Percentiles rank a stretch among this genome's conserved stretches.
These are phyloP conservation scores for Dipodascus geniculatus DNA, from an alignment of 805 yeast species.

Conservation along the genomic window DNA sequence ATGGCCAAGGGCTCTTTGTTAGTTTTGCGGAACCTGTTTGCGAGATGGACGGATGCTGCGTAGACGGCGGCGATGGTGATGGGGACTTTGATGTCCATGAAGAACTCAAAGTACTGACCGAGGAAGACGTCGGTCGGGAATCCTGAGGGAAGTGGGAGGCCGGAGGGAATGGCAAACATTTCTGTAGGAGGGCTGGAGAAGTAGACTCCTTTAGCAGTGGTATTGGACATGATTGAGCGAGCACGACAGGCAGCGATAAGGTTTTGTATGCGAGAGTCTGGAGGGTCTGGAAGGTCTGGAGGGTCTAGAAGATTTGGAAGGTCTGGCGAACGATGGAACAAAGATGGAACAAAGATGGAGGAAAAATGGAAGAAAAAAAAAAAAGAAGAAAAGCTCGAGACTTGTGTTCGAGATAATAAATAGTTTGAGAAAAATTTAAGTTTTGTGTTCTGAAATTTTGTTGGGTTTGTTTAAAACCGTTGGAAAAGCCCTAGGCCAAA, in stretches of 20 bases:
- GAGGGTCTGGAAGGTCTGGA: too few species aligned
- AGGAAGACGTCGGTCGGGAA: not conserved
- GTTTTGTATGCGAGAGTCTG: not conserved
- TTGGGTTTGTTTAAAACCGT: not conserved
- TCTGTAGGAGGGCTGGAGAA: constrained; percentile 10
- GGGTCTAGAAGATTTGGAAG: too few species aligned
- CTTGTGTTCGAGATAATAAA: not conserved
- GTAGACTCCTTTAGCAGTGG: not conserved
- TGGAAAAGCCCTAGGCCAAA: not conserved
- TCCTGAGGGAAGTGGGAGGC: constrained; percentile 10
- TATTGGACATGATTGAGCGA: not conserved
- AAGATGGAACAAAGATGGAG: not conserved
- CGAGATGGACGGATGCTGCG: constrained; percentile 43
- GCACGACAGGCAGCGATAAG: not conserved
- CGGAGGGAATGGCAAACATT: constrained; percentile 13
- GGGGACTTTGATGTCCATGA: constrained; percentile 42
- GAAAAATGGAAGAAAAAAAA: not conserved
- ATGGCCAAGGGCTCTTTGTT: constrained; percentile 38
- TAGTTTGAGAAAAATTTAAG: not conserved
- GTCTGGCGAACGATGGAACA: not conserved
- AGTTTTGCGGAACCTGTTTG: constrained; percentile 38
- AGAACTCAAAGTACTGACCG: constrained; percentile 12
- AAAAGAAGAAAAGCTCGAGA: not conserved
- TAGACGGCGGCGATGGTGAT: constrained; percentile 45
- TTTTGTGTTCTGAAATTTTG: not conserved